phyloP scores from a whole-genome alignment of 2,329 filamentous ascomycete species.

The Venturia carpophila region DNA sequence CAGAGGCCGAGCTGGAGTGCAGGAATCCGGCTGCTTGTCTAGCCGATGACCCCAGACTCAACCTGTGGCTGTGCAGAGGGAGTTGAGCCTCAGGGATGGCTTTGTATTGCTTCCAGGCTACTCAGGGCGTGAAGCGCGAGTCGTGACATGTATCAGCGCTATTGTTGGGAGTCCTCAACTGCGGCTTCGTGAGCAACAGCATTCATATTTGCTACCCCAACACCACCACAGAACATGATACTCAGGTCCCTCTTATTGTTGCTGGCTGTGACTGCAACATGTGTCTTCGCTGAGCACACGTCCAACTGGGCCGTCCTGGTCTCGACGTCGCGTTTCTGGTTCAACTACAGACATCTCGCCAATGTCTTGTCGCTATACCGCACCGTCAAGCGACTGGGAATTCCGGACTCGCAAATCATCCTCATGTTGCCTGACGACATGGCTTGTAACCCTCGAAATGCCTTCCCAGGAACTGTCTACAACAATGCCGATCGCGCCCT shows the following conservation, averaged over 20 bases:
- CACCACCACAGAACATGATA: conserved; percentile 9
- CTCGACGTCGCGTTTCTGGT: conserved; percentile 97
- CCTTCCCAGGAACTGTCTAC: conserved; percentile 95
- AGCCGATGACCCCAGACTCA: background rate
- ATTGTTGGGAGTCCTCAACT: background rate
- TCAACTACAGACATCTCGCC: conserved; percentile 97
- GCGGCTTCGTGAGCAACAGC: background rate
- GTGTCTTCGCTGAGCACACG: conserved; percentile 65
- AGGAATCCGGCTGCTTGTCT: background rate
- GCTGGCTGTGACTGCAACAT: conserved; percentile 1
- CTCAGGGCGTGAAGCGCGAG: background rate
- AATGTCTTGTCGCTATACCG: conserved; percentile 97
- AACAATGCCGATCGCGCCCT: conserved; percentile 94
- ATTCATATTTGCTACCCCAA: background rate
- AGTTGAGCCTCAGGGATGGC: conserved; percentile 7
- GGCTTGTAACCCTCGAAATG: conserved; percentile 98
- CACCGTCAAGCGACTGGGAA: conserved; percentile 94
- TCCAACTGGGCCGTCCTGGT: conserved; percentile 99
- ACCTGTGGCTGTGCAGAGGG: background rate
- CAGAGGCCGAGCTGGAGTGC: background rate
- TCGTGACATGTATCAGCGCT: background rate
- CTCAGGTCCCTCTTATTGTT: conserved; percentile 13
- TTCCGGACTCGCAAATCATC: conserved; percentile 97
- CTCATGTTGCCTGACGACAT: conserved; percentile 99
- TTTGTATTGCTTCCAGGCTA: background rate